Base-by-base conservation (phyloP, 805 yeast genomes). In the Pichia gijzeniarum region DNA sequence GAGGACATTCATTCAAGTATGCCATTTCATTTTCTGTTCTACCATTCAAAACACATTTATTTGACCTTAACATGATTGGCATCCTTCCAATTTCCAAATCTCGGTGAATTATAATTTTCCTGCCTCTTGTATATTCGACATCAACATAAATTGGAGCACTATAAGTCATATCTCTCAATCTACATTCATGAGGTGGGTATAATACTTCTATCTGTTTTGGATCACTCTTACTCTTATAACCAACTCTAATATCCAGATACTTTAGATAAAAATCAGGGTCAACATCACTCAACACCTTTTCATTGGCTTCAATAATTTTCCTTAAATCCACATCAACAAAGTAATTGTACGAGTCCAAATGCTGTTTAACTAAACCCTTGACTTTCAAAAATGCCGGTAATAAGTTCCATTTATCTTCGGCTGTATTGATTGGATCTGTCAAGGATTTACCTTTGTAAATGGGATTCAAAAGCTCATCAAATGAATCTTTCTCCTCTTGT, bases 31-130 rank as follows among this genome's bases (percentile, higher is more conserved):
- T 63, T 58, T 91, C 96, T 41, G 79, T 72, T 40, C 85, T 80
- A 17, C 89, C 95, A 50, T 79, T 79, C 48, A 93, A 70, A 31
- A 87, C 81, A 74, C 99, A 93, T 62, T 89, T 88, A 61, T 88
- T 86, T 21, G 96, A 85, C 56, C 97, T 75, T 56, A 93, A 73
- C 99, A 93, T 93, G 58, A 93, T 82, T n/a, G 99, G 99, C 96
- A 93, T 93, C 59, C 95, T 78, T 31, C 99, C 99, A 49, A 93
- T 91, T 62, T 90, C 97, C 49, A 93, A 76, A 60, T 88, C 95
- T 57, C 85, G 76, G 56, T 88, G 91, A 72, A 87, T 79, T 54
- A 91, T 86, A 62, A 93, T 86, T 64, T 88, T 89, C 52, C 91
- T 74, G 31, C 98, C 99, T 62, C 97, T 76, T 0, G 98, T 93